Evolutionary conservation across 805 yeast genomes (phyloP).

Genomic region (Torulaspora indica): DNA sequence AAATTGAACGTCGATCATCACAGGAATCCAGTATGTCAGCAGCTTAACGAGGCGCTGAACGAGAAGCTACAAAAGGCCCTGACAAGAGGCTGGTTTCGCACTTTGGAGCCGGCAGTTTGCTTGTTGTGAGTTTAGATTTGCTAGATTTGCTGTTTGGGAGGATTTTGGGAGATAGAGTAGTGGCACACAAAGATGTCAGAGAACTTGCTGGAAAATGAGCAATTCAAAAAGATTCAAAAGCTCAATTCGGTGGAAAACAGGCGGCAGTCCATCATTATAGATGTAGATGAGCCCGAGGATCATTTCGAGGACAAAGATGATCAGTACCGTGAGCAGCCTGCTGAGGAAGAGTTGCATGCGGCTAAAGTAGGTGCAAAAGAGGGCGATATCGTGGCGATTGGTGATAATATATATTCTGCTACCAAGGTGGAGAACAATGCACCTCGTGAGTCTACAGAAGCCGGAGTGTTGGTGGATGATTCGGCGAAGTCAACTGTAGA

Average conservation of each 20-base stretch:
- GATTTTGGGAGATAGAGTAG: no score
- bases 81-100: background rate
- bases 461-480: background rate
- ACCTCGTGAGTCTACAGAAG: background rate
- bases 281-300: conserved; percentile 1
- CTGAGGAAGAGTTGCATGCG: background rate
- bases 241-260: conserved; percentile 23
- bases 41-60: conserved; percentile 5
- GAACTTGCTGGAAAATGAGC: conserved; percentile 24
- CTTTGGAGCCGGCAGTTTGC: background rate
- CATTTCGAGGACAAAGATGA: background rate
- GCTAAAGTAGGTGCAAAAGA: background rate
- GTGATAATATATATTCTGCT: background rate
- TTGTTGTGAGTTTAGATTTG: background rate
- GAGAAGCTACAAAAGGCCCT: conserved; percentile 4
- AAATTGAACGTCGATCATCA: background rate
- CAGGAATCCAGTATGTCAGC: background rate
- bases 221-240: conserved; percentile 24
- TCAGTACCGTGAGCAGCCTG: background rate
- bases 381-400: background rate
- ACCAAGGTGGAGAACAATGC: background rate
- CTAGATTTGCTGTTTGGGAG: conserved; percentile 4
- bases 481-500: background rate
- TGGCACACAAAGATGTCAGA: conserved; percentile 18
- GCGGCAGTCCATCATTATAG: conserved; percentile 17